Evolutionary conservation across 371 early-diverging fungal species (phyloP).

Genomic region (Conidiobolus incongruus): DNA sequence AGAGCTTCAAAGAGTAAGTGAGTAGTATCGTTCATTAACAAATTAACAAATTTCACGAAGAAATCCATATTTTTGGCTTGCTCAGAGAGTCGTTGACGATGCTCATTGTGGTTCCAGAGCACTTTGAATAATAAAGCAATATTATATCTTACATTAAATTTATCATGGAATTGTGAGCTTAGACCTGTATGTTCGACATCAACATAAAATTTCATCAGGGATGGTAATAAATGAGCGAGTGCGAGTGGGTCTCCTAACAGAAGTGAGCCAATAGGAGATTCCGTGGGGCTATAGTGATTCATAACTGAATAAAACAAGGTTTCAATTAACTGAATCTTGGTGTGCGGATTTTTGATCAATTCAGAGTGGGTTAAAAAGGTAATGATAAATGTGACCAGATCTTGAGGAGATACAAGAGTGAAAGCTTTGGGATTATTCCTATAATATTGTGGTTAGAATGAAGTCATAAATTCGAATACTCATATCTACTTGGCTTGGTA

Average conservation of each 20-base stretch:
- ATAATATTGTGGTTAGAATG: slow-evolving; percentile 6
- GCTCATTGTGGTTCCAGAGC: slow-evolving; percentile 52
- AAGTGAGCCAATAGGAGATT: slow-evolving; percentile 35
- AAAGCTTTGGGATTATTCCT: slow-evolving; percentile 35
- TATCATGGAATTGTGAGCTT: slow-evolving; percentile 88
- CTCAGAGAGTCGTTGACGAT: slow-evolving; percentile 24
- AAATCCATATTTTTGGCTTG: slow-evolving; percentile 36
- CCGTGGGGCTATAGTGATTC: slow-evolving; percentile 12
- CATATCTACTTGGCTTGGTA: slow-evolving; percentile 25
- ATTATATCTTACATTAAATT: slow-evolving; percentile 91
- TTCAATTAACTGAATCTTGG: slow-evolving; percentile 85
- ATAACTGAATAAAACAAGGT: slow-evolving; percentile 50
- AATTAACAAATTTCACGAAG: slow-evolving; percentile 76
- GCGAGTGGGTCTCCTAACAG: slow-evolving; percentile 52
- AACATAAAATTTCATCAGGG: slow-evolving; percentile 69
- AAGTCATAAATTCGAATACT: neutral
- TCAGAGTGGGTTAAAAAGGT: slow-evolving; percentile 47
- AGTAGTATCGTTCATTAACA: slow-evolving; percentile 91
- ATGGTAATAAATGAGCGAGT: slow-evolving; percentile 43
- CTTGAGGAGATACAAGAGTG: slow-evolving; percentile 28
- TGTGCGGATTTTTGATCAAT: slow-evolving; percentile 80
- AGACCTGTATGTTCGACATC: slow-evolving; percentile 90
- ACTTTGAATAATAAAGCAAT: slow-evolving; percentile 80
- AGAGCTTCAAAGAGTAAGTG: slow-evolving; percentile 85
- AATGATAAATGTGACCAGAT: slow-evolving; percentile 54